Evolutionary conservation across 2,329 filamentous ascomycete genomes (phyloP).

Genomic region (Penicillium italicum): DNA sequence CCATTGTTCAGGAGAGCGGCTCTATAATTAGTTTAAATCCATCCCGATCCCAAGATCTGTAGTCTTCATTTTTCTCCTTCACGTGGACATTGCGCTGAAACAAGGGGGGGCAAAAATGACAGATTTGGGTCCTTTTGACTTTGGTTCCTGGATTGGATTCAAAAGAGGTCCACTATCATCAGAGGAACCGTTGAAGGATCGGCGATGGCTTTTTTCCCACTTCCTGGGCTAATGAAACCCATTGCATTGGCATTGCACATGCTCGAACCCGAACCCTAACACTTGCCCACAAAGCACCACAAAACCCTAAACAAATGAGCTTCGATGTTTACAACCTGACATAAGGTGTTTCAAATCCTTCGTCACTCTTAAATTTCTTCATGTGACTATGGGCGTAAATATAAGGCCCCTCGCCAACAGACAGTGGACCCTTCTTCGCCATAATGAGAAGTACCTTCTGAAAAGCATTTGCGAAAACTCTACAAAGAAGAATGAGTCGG

Average conservation of each 20-base stretch:
- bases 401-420: slow-evolving; percentile 5
- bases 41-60: background rate
- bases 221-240: background rate
- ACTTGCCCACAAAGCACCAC: background rate
- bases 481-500: slow-evolving; percentile 9
- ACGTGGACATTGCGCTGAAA: background rate
- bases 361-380: background rate
- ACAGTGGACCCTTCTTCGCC: slow-evolving; percentile 71
- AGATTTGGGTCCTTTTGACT: background rate
- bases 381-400: background rate
- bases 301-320: background rate
- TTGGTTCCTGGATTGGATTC: background rate
- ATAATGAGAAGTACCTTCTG: slow-evolving; percentile 80
- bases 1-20: background rate
- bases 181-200: slow-evolving; percentile 2
- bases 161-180: background rate
- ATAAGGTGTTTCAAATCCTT: background rate
- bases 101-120: background rate
- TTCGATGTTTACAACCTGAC: background rate
- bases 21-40: background rate
- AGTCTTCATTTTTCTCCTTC: background rate
- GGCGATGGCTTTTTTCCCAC: background rate
- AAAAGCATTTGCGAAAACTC: slow-evolving; percentile 55
- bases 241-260: background rate
- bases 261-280: background rate